Evolutionary conservation across 2,329 filamentous ascomycete genomes (phyloP).

Genomic region (Botrytis deweyae): DNA sequence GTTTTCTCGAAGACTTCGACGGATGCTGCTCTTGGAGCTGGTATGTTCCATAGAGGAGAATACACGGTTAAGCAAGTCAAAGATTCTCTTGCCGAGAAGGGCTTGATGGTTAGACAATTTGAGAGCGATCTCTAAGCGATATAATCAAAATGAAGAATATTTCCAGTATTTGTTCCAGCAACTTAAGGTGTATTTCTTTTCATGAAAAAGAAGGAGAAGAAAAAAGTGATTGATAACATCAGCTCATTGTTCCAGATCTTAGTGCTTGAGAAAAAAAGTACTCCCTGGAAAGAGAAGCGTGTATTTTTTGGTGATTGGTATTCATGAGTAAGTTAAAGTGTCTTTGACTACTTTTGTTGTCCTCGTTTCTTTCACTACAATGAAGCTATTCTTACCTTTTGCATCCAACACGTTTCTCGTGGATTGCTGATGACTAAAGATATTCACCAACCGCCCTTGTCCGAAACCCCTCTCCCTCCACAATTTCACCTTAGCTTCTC

Average conservation of each 20-base stretch:
- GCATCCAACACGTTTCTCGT: no score
- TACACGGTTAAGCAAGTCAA: conserved; percentile 96
- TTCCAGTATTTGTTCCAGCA: not conserved
- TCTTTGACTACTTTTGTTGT: no score
- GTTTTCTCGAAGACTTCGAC: conserved; percentile 84
- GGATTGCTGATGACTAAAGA: no score
- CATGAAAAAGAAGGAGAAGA: not conserved
- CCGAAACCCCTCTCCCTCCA: conserved; percentile 39
- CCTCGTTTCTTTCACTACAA: no score
- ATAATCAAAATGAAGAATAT: not conserved
- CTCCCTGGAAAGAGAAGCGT: not conserved
- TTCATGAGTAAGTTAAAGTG: no score
- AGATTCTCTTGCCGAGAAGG: conserved; percentile 68
- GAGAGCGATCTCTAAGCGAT: conserved; percentile 47
- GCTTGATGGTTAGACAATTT: conserved; percentile 75
- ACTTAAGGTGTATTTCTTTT: not conserved
- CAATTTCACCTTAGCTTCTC: conserved; percentile 26
- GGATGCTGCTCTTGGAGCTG: conserved; percentile 90
- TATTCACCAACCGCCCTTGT: conserved; percentile 47
- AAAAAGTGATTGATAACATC: no score
- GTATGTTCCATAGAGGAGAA: conserved; percentile 96
- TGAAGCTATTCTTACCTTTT: no score
- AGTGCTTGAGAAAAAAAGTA: not conserved
- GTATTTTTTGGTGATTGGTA: not conserved
- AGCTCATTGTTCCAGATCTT: not conserved